Evolutionary conservation across 1,284 basidiomycete species (phyloP).

Genomic region (Vanrija pseudolonga): DNA sequence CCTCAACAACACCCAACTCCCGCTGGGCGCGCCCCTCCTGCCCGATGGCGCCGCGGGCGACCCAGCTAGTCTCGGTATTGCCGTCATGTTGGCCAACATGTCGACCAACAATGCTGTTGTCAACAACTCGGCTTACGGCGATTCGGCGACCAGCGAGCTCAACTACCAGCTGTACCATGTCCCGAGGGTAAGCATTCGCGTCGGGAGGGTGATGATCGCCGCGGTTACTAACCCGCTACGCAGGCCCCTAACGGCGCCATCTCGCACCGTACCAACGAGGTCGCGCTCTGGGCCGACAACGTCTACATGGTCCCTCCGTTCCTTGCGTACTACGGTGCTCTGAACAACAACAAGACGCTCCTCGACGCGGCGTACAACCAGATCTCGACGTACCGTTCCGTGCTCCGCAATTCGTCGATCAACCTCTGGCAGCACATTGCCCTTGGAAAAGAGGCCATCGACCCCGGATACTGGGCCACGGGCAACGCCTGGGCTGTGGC

Average conservation of each 20-base stretch:
- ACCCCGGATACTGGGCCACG: slow-evolving; percentile 44
- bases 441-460: slow-evolving; percentile 30
- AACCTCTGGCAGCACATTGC: slow-evolving; percentile 48
- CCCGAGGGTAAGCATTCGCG: slow-evolving; percentile 51
- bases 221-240: too few relatives aligned
- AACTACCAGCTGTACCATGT: slow-evolving; percentile 64
- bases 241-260: slow-evolving; percentile 70
- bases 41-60: slow-evolving; percentile 67
- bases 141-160: slow-evolving; percentile 67
- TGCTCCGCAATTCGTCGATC: slow-evolving; percentile 31
- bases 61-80: slow-evolving; percentile 75
- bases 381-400: slow-evolving; percentile 67
- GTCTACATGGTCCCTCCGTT: slow-evolving; percentile 75
- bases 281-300: slow-evolving; percentile 56
- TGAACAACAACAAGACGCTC: slow-evolving; percentile 64
- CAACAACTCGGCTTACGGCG: slow-evolving; percentile 57
- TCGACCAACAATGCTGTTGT: slow-evolving; percentile 27
- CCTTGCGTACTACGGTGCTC: slow-evolving; percentile 78
- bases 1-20: slow-evolving; percentile 3
- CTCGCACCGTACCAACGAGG: slow-evolving; percentile 57
- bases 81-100: slow-evolving; percentile 63
- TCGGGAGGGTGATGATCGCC: background rate
- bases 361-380: slow-evolving; percentile 71
- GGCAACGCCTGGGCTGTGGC: slow-evolving; percentile 55
- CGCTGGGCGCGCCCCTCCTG: slow-evolving; percentile 31